phyloP scores from a whole-genome alignment of 2,329 filamentous ascomycete species.

The Aspergillus floridensis region DNA sequence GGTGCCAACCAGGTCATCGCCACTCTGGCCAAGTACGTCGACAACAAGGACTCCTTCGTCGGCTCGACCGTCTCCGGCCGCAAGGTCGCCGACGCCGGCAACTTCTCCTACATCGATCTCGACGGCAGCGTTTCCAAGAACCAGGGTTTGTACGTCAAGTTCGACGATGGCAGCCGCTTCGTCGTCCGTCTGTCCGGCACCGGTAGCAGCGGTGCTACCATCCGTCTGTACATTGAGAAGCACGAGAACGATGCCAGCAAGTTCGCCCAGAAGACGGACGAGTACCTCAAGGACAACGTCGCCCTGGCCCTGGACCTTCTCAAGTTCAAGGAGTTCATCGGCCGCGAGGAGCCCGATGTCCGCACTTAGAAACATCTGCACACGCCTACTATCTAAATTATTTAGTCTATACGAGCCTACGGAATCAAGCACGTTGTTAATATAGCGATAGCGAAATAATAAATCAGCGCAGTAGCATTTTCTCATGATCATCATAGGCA shows the following conservation, averaged over 20 bases:
- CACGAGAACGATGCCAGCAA: slow-evolving; percentile 78
- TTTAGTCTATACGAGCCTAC: neutral
- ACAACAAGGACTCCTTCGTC: slow-evolving; percentile 69
- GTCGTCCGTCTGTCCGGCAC: slow-evolving; percentile 94
- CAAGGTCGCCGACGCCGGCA: slow-evolving; percentile 83
- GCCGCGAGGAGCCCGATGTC: slow-evolving; percentile 89
- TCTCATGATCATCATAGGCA: too few species aligned
- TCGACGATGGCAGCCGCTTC: slow-evolving; percentile 90
- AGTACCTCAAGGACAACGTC: slow-evolving; percentile 89
- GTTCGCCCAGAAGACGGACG: slow-evolving; percentile 81
- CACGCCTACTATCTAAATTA: neutral
- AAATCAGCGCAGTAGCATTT: neutral
- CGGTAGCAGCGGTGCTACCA: slow-evolving; percentile 91
- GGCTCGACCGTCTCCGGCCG: slow-evolving; percentile 78
- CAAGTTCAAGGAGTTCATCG: slow-evolving; percentile 91
- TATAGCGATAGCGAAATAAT: neutral
- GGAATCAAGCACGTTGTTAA: neutral
- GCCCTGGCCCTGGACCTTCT: slow-evolving; percentile 78
- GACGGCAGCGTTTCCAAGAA: slow-evolving; percentile 94
- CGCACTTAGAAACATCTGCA: slow-evolving; percentile 66
- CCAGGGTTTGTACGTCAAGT: slow-evolving; percentile 92
- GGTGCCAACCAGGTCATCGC: slow-evolving; percentile 87
- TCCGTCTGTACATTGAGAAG: slow-evolving; percentile 95
- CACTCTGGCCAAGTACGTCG: slow-evolving; percentile 75
- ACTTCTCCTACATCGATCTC: slow-evolving; percentile 98